A percentile compares a stretch with the other conserved stretches of the same genome.
Evolutionary conservation across 345 rosid genomes (phyloP).

Genomic region (Moricandia arvensis): DNA sequence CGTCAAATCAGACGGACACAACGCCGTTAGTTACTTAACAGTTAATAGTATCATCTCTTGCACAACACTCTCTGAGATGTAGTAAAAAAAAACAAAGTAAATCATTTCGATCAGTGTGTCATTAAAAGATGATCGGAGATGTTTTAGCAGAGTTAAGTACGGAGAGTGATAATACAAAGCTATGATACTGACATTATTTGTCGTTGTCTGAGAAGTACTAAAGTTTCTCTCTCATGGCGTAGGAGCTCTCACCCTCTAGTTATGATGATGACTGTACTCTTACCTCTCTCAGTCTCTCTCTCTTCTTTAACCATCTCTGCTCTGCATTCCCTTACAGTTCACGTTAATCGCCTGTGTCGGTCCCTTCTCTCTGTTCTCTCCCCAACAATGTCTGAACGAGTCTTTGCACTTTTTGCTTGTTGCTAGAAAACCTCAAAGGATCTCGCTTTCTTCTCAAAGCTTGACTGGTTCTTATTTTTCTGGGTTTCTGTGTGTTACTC

Average conservation of each 20-base stretch:
- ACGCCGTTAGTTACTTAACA: conserved; percentile 49
- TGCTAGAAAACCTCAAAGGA: not conserved
- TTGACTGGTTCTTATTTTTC: not conserved
- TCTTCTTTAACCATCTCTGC: not conserved
- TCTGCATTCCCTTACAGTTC: not conserved
- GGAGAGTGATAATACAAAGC: too few species aligned
- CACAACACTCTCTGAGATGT: not conserved
- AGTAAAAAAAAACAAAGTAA: conserved; percentile 6
- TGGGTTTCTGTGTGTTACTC: not conserved
- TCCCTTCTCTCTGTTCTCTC: conserved; percentile 5
- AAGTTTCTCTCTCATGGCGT: not conserved
- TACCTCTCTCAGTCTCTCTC: too few species aligned
- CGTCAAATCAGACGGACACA: conserved; percentile 26
- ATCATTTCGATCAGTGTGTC: too few species aligned
- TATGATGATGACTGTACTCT: not conserved
- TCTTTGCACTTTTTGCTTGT: conserved; percentile 2
- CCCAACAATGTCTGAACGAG: conserved; percentile 17
- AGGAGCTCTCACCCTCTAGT: not conserved
- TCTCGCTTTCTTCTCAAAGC: not conserved
- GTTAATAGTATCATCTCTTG: conserved; percentile 34
- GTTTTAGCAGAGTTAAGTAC: too few species aligned
- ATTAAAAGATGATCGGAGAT: too few species aligned
- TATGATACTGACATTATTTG: too few species aligned
- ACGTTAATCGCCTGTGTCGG: not conserved
- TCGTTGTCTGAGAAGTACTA: too few species aligned